These are phyloP conservation scores for Fusarium goolgardi DNA, from an alignment of 2,329 filamentous ascomycete species.

Conservation along the genomic window DNA sequence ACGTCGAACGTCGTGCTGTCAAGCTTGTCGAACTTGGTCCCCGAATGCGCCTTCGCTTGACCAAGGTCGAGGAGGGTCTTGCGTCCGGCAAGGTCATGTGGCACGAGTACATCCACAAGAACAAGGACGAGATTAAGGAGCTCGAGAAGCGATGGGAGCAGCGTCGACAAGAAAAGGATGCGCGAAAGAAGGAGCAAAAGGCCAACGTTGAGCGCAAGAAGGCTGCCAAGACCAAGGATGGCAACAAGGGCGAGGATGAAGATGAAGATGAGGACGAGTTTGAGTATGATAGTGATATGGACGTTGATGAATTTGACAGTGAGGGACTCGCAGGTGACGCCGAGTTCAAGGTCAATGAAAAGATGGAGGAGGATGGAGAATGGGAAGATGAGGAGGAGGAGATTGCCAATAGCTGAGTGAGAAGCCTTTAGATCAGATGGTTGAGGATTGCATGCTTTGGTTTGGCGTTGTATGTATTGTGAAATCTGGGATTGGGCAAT, in stretches of 20 bases:
- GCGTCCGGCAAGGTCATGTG: constrained; percentile 94
- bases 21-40: constrained; percentile 94
- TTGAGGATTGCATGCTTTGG: constrained; percentile 33
- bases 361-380: constrained; percentile 62
- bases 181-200: constrained; percentile 82
- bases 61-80: constrained; percentile 95
- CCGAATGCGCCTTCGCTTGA: constrained; percentile 86
- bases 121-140: constrained; percentile 77
- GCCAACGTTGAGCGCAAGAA: constrained; percentile 92
- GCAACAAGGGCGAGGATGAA: constrained; percentile 50
- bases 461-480: constrained; percentile 45
- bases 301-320: constrained; percentile 63
- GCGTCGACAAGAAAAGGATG: constrained; percentile 82
- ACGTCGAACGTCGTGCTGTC: constrained; percentile 85
- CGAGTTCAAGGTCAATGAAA: constrained; percentile 61
- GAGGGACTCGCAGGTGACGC: constrained; percentile 63
- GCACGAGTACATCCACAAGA: constrained; percentile 95
- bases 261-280: constrained; percentile 56
- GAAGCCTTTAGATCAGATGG: constrained; percentile 18
- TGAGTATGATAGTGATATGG: constrained; percentile 59
- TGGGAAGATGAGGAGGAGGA: constrained; percentile 65
- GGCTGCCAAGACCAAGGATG: constrained; percentile 56
- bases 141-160: constrained; percentile 87
- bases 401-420: constrained; percentile 48
- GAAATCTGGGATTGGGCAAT: constrained; percentile 42